Evolutionary conservation across 371 early-diverging fungal genomes (phyloP).

Genomic region (Rhizopus sp.): DNA sequence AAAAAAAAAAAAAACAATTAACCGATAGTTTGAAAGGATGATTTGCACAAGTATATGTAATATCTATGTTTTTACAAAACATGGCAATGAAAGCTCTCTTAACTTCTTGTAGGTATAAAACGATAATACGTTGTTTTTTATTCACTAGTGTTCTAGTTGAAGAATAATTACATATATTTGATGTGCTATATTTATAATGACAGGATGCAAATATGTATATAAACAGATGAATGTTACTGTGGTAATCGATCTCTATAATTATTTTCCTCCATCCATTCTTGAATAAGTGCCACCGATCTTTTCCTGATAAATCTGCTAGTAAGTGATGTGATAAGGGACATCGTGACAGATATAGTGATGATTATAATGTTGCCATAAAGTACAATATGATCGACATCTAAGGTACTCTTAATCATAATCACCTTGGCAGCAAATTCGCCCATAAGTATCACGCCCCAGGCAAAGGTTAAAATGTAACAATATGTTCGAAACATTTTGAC

Average conservation of each 20-base stretch:
- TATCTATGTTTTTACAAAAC: too few species aligned
- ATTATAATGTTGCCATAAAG: slow-evolving; percentile 38
- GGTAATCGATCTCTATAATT: slow-evolving; percentile 6
- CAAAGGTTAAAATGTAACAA: slow-evolving; percentile 24
- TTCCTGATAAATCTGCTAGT: slow-evolving; percentile 6
- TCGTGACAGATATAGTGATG: slow-evolving; percentile 11
- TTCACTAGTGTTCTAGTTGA: neutral
- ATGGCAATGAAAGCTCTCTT: too few species aligned
- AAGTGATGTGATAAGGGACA: slow-evolving; percentile 10
- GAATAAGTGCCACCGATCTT: neutral
- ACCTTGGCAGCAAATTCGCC: slow-evolving; percentile 40
- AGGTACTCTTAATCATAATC: slow-evolving; percentile 31
- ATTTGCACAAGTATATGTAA: too few species aligned
- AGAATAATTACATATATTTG: neutral
- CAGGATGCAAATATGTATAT: neutral
- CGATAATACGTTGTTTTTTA: slow-evolving; percentile 1
- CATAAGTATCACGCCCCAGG: slow-evolving; percentile 38
- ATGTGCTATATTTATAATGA: neutral
- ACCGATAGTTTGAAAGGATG: too few species aligned
- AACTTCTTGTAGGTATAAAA: neutral
- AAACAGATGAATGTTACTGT: neutral
- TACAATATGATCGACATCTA: slow-evolving; percentile 29
- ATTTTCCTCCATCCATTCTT: slow-evolving; percentile 12
- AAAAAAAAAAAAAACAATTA: slow-evolving; percentile 2
- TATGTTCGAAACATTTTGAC: slow-evolving; percentile 6